Evolutionary conservation across 2,329 filamentous ascomycete species (phyloP).

Genomic region (Chaetomiaceae sp.): DNA sequence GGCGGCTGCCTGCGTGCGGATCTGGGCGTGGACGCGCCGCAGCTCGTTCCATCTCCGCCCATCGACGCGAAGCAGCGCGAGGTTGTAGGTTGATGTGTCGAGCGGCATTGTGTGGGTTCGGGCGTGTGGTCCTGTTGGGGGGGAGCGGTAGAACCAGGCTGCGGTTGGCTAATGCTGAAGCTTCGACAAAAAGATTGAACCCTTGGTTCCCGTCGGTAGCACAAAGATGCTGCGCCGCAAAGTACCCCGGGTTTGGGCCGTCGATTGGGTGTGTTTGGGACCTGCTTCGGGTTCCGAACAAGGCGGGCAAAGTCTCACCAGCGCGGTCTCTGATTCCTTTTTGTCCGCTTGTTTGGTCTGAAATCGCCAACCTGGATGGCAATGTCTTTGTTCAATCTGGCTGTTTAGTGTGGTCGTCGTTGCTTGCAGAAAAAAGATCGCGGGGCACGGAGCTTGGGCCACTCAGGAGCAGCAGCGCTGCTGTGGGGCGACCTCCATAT

Average conservation of each 20-base stretch:
- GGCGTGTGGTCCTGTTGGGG: too few relatives aligned
- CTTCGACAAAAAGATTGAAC: neutral
- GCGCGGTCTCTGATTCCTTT: too few relatives aligned
- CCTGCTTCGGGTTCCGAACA: neutral
- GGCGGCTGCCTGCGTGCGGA: conserved; percentile 86
- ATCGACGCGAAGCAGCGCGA: conserved; percentile 78
- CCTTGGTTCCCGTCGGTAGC: neutral
- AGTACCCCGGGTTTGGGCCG: neutral
- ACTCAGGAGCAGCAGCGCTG: neutral
- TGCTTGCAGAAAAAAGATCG: conserved; percentile 14
- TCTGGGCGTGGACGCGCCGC: conserved; percentile 79
- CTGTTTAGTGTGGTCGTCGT: too few relatives aligned
- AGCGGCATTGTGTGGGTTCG: conserved; percentile 66
- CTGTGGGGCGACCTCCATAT: neutral
- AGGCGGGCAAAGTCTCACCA: neutral
- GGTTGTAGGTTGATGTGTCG: conserved; percentile 85
- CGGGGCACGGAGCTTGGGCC: conserved; percentile 22
- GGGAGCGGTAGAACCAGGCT: too few relatives aligned
- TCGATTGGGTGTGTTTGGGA: conserved; percentile 5
- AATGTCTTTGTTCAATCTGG: neutral
- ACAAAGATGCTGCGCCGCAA: too few relatives aligned
- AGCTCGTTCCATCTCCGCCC: conserved; percentile 96
- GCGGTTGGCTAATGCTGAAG: neutral
- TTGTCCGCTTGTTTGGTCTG: neutral
- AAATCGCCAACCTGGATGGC: neutral